Percentiles rank a stretch among this genome's conserved stretches.
phyloP scores from a whole-genome alignment of 345 rosid genomes.

The Geranium rotundifolium region DNA sequence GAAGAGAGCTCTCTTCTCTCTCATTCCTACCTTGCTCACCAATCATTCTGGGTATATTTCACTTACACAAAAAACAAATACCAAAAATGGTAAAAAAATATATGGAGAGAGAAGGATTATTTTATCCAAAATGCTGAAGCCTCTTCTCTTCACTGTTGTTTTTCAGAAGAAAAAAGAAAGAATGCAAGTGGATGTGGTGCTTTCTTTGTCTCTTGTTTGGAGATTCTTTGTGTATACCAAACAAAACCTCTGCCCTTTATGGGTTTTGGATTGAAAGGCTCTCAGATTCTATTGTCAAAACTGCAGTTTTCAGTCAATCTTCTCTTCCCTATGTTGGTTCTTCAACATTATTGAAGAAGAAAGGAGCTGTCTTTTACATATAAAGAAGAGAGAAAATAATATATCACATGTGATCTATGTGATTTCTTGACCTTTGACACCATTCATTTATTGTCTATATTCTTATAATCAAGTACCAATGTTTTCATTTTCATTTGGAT shows the following conservation, averaged over 20 bases:
- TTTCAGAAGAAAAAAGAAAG: neutral
- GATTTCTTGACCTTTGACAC: no score
- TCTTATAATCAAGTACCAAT: no score
- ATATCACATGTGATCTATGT: no score
- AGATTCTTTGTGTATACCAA: neutral
- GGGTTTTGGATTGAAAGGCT: neutral
- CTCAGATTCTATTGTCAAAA: neutral
- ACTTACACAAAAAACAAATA: neutral
- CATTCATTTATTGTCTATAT: no score
- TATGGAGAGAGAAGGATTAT: no score
- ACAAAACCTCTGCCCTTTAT: neutral
- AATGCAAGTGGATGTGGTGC: neutral
- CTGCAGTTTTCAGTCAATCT: neutral
- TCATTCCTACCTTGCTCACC: constrained; percentile 9
- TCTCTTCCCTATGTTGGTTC: neutral
- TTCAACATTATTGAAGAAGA: no score
- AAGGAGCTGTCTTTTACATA: no score
- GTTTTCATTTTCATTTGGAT: no score
- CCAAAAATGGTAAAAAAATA: neutral
- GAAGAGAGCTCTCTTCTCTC: constrained; percentile 4
- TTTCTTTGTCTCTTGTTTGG: neutral
- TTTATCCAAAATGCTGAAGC: neutral
- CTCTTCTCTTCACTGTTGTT: neutral
- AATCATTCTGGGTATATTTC: constrained; percentile 14
- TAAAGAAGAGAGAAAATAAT: no score